A percentile compares a stretch with the other conserved stretches of the same genome.
These are phyloP conservation scores for Thalassiosira profunda DNA, from an alignment of 108 stramenopile genomes.

Conservation along the genomic window DNA sequence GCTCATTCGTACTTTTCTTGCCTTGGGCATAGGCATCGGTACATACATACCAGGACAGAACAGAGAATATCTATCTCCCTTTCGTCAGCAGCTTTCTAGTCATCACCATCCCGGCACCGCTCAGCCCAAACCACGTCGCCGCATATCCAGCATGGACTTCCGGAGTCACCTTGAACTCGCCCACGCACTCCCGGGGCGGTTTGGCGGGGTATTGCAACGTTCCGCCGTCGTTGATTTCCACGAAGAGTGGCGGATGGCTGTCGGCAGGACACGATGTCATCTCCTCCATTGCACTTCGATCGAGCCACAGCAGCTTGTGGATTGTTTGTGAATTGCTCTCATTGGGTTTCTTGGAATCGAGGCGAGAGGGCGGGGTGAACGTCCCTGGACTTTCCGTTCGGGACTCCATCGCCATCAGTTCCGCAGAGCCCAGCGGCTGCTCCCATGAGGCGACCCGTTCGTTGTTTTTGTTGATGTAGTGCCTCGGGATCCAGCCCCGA, in stretches of 20 bases:
- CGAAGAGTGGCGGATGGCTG: slow-evolving; percentile 26
- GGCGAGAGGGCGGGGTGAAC: slow-evolving; percentile 42
- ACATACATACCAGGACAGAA: too few species aligned
- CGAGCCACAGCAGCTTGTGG: slow-evolving; percentile 77
- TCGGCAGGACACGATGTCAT: slow-evolving; percentile 34
- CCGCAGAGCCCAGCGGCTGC: slow-evolving; percentile 54
- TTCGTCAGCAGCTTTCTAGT: slow-evolving; percentile 75
- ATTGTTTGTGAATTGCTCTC: neutral
- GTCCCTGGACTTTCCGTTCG: slow-evolving; percentile 51
- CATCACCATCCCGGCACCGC: slow-evolving; percentile 85
- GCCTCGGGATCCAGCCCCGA: slow-evolving; percentile 89
- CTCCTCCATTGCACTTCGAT: slow-evolving; percentile 63
- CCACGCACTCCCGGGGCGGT: slow-evolving; percentile 53
- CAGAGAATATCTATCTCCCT: slow-evolving; percentile 57
- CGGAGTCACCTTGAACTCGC: slow-evolving; percentile 86
- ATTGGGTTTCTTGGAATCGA: neutral
- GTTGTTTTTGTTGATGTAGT: slow-evolving; percentile 37
- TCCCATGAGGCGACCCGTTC: slow-evolving; percentile 38
- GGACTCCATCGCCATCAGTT: slow-evolving; percentile 52
- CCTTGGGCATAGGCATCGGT: too few species aligned
- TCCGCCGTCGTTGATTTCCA: slow-evolving; percentile 24
- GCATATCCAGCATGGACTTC: slow-evolving; percentile 87
- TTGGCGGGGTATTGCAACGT: slow-evolving; percentile 18
- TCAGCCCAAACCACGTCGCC: slow-evolving; percentile 86
- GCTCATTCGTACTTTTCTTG: too few species aligned